Base-by-base conservation (phyloP, 768 basidiomycete species). In the Amanita phalloides region DNA sequence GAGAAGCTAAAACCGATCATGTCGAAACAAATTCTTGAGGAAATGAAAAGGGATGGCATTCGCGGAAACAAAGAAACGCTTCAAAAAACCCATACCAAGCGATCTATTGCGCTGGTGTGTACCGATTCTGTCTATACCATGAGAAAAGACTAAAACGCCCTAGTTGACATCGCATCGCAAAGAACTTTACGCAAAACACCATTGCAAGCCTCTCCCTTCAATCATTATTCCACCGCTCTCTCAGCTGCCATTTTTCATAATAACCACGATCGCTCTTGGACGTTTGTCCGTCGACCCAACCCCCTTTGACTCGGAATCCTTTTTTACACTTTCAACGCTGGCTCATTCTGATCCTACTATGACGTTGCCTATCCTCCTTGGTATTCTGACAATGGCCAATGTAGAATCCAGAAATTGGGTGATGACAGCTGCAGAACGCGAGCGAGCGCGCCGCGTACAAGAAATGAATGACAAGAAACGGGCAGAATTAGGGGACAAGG, bases 391-490 rank as follows among this genome's bases (percentile, higher is more conserved):
- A 8, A 72, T 90, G 70, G 84, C 83, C 2, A 90, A 89, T 56
- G 83, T 88, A 9, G 89, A 91, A 60, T 81, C 84, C 6, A 76
- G 81, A 33, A 77, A 77, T 37, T 89, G 85, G 87, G 76, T 89
- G 54, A 70, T 82, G 68, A 78, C 73, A 30, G 72, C 80, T 3
- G 75, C 73, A 13, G 78, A 79, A 55, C 72, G 71, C 36, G 72
- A 77, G 59, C 75, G 74, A 38, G 67, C 74, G 51, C 71, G 70
- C 49, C 65, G 68, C 35, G 68, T 74, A 30, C 73, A 77, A 55
- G 69, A 74, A 53, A 68, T 71, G 60, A 74, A 69, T 46, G 75
- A 72, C 45, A 73, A 72, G 44, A 70, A 66, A 49, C 68, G 74
- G 3, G 71, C 73, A 32, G 66, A 70, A 28, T 69, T 75, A 28